A percentile compares a stretch with the other conserved stretches of the same genome.
phyloP scores from a whole-genome alignment of 768 basidiomycete genomes.

The Mycena galopus region DNA sequence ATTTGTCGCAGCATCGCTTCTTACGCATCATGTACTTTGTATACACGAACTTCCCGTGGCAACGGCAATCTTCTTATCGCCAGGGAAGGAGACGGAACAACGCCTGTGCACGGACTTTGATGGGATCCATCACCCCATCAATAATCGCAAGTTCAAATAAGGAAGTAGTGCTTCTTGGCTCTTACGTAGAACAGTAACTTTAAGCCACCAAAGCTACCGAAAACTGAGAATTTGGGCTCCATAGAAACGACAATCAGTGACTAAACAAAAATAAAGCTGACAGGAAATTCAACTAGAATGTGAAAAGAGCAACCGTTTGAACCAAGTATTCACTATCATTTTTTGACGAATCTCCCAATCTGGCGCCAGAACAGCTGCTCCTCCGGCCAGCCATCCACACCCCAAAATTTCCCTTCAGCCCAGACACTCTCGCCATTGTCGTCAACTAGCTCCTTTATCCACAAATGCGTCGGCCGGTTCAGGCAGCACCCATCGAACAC shows the following conservation, averaged over 20 bases:
- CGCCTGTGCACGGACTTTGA: background rate
- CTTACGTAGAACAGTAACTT: background rate
- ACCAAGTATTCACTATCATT: background rate
- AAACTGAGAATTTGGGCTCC: no score
- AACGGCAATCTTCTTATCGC: no score
- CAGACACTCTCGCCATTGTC: constrained; percentile 57
- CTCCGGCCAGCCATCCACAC: constrained; percentile 53
- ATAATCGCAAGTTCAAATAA: constrained; percentile 1
- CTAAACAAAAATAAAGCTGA: background rate
- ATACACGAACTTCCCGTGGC: no score
- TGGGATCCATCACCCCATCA: background rate
- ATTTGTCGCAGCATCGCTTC: background rate
- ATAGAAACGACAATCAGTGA: background rate
- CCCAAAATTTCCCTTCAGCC: constrained; percentile 60
- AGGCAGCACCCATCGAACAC: constrained; percentile 75
- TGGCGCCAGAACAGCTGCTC: constrained; percentile 73
- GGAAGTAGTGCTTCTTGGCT: background rate
- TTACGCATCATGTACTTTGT: background rate
- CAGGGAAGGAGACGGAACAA: no score
- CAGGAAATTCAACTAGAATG: background rate
- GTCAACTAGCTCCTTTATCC: constrained; percentile 53
- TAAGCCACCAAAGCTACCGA: no score
- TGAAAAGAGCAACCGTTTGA: background rate
- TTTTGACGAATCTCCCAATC: constrained; percentile 70
- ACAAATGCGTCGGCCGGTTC: constrained; percentile 67